Evolutionary conservation across 306 rosid genomes (phyloP).

Genomic region (Cucurbita pepo): DNA sequence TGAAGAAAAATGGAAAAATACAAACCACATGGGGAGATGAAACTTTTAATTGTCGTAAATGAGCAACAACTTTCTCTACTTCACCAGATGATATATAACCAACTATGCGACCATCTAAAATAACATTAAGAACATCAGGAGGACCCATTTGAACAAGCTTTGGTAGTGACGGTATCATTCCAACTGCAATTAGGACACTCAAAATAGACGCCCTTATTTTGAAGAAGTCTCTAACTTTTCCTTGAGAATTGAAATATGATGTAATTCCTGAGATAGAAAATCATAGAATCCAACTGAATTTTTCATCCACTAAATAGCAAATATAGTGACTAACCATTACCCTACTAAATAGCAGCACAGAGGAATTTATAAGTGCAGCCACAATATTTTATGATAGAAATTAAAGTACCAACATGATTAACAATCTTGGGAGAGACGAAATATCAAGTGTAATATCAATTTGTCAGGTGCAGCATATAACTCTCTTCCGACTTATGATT

Average conservation of each 20-base stretch:
- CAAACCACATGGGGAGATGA: constrained; percentile 47
- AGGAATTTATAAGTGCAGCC: background rate
- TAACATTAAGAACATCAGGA: constrained; percentile 59
- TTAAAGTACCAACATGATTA: background rate
- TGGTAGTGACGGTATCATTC: constrained; percentile 56
- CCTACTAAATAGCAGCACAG: background rate
- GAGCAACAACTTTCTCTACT: constrained; percentile 78
- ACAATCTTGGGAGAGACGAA: background rate
- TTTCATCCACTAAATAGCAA: background rate
- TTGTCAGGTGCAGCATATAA: background rate
- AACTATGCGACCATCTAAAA: constrained; percentile 71
- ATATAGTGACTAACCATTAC: background rate
- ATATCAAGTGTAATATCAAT: background rate
- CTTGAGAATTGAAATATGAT: constrained; percentile 64
- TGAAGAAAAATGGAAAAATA: constrained; percentile 8
- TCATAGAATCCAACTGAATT: background rate
- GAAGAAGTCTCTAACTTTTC: constrained; percentile 42
- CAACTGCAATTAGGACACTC: constrained; percentile 36
- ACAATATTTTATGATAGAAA: background rate
- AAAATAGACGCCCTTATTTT: constrained; percentile 34
- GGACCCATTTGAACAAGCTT: constrained; percentile 57
- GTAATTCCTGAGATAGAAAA: constrained; percentile 49
- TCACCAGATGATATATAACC: constrained; percentile 48
- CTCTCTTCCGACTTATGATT: background rate
- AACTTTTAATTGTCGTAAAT: constrained; percentile 57